A percentile compares a stretch with the other conserved stretches of the same genome.
phyloP scores from a whole-genome alignment of 2,329 filamentous ascomycete species.

The Ceratocystis destructans region DNA sequence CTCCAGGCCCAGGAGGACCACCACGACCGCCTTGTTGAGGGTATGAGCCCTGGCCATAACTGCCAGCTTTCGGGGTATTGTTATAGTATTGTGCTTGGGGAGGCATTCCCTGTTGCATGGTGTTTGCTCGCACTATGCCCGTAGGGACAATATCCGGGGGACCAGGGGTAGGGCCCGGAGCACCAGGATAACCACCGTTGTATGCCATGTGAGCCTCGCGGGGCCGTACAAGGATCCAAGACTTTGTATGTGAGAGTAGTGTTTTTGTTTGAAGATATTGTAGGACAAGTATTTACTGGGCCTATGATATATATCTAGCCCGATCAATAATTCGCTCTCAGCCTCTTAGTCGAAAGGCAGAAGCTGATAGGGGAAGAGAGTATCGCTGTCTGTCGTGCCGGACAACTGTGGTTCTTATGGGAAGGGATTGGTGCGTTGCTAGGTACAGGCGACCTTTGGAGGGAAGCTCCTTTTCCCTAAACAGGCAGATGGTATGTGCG shows the following conservation, averaged over 20 bases:
- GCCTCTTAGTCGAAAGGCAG: neutral
- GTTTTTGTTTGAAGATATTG: neutral
- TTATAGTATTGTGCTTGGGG: constrained; percentile 38
- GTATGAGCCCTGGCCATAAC: constrained; percentile 32
- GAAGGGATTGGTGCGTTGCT: neutral
- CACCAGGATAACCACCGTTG: constrained; percentile 15
- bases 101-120: neutral
- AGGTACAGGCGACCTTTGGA: neutral
- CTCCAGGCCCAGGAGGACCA: constrained; percentile 29
- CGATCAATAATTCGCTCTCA: neutral
- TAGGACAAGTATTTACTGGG: neutral
- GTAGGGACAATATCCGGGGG: constrained; percentile 7
- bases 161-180: constrained; percentile 9
- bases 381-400: constrained; percentile 1
- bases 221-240: neutral
- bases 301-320: neutral
- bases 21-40: constrained; percentile 32
- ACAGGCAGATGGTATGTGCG: constrained; percentile 3
- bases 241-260: neutral
- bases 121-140: constrained; percentile 5
- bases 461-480: constrained; percentile 1
- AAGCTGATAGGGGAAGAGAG: neutral
- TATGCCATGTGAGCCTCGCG: constrained; percentile 9
- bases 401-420: neutral
- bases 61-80: constrained; percentile 35